Evolutionary conservation across 805 yeast species (phyloP), one percentile per base, ranked within the genome.

Genomic region (Candida xyloterini): DNA sequence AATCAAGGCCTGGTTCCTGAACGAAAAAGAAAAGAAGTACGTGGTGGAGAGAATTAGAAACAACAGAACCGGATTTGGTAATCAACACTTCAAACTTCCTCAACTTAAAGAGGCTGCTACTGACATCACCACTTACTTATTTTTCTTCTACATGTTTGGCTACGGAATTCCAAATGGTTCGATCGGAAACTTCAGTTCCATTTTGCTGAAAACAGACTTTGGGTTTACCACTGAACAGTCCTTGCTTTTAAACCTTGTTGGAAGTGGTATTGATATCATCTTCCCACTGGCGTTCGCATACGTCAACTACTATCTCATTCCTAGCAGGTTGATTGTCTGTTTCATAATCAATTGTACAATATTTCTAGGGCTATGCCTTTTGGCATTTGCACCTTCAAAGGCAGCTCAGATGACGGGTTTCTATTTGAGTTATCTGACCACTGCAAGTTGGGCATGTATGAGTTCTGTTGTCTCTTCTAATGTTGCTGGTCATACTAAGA

Each of bases 41-140:
- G 74, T 74, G 14, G 73, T 80, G 14, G 77, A 76, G 53, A 68
- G 84, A 52, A 74, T 81, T 43, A 72, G 81, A 53, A 53, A 52
- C 5, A 78, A 78, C 55, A 73, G 76, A 50, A 79, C 77, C 47
- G 85, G 84, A 23, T 75, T 73, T 52, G 84, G 82, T 38, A 74
- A 70, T 51, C 71, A 61, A 48, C 63, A 63, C 36, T 74, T 76
- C 65, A 79, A 79, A 52, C 56, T 57, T 59, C 55, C 69, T 40
- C 86, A 80, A 54, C 63, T 79, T 27, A 59, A 55, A 22, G 85
- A 80, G 57, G 75, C 77, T 7, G 43, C 76, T 24, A 45, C 51
- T 10, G 85, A 79, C 50, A 47, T 57, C 35, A 70, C 72, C 53
- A 70, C 76, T 5, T 76, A 75, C 70, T 44, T 74, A 16, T 63